Base-by-base conservation (phyloP, 2,329 filamentous ascomycete genomes). In the Penicillium nordicum region DNA sequence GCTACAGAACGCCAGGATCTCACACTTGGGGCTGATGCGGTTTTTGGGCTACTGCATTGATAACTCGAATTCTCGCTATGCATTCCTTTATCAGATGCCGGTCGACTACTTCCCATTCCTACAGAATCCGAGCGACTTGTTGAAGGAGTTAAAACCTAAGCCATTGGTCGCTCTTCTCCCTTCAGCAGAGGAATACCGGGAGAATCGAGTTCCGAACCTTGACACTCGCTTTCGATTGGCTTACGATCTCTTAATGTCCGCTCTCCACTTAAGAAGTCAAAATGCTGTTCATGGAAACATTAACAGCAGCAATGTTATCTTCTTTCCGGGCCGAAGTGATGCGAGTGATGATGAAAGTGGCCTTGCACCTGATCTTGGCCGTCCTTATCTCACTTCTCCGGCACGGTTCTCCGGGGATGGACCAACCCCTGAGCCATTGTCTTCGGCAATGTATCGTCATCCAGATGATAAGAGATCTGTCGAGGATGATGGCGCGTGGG, bases 141-240 rank as follows among this genome's bases (percentile, higher is more conserved):
- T 74, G 41, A 70, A 70, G 32, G 70, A 72, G 27, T 49, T 72
- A 38, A 76, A 74, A 48, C 74, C 76, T 5, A 72, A 74, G 42
- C 74, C 74, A 18, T 62, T 79, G 27, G 71, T 77, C 3, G 76
- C 76, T 16, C 69, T 78, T 18, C 68, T 79, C 34, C 75, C 76
- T 18, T 68, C 73, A 5, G 70, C 72, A 16, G 74, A 74, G 37
- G 73, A 78, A 37, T 74, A 75, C 47, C 71, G 63, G 18, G 64
- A 66, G 44, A 66, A 66, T 48, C 58, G 74, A 27, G 71, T 79
- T 16, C 82, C 82, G n/a, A 80, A 82, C 46, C 75, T 87, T 2
- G 85, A 88, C 69, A 82, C 83, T 63, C 79, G 85, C 32, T 86
- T 87, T 60, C 79, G 82, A 34, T 73, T 88, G 34, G 84, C 84